Base-by-base conservation (phyloP, 1,284 basidiomycete genomes). In the Ceratorhiza oryzae-sativae region DNA sequence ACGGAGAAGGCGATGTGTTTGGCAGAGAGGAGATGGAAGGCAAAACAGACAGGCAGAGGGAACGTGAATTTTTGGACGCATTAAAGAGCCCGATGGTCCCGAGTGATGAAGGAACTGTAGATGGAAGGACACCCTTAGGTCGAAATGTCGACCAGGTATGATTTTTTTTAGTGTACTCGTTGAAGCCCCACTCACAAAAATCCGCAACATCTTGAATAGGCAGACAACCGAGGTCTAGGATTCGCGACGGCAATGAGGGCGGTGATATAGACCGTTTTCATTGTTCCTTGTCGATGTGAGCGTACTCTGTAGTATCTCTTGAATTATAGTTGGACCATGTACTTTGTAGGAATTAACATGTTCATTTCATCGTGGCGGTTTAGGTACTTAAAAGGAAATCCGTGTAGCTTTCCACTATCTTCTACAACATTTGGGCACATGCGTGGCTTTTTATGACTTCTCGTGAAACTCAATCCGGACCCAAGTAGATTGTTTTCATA, bases 61-160 rank as follows among this genome's bases (percentile, higher is more conserved):
- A 86, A 72, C 80, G 85, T 73, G 86, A 87, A 77, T 82, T 89
- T 68, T 77, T 89, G 51, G 88, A 89, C 71, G 84, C 86, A 18
- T 77, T 89, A 15, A 80, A 83, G 84, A 86, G 61, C 20, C 73
- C 73, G 18, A 62, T 56, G n/a, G 30, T 51, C 8, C 48, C 51
- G 27, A 68, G 51, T n/a, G 63, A 68, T 4, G 41, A 39, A 20
- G 63, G 36, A 36, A 42, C 63, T 18, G 15, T 51, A 15, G 63
- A 68, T 1, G 49, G 41, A n/a, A 65, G 30, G 32, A 65, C 34
- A 12, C 62, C 62, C 3, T n/a, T 39, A 34, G 46, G 32, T 3
- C 51, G 62, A 20, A n/a, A 18, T 1, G 32, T 65, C 9, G 62
- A 65, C 8, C 62, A 65, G 62, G 62, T 65, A 53, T 36, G 53